Evolutionary conservation across 108 stramenopile species (phyloP).

Genomic region (Stephanodiscus minutulus): DNA sequence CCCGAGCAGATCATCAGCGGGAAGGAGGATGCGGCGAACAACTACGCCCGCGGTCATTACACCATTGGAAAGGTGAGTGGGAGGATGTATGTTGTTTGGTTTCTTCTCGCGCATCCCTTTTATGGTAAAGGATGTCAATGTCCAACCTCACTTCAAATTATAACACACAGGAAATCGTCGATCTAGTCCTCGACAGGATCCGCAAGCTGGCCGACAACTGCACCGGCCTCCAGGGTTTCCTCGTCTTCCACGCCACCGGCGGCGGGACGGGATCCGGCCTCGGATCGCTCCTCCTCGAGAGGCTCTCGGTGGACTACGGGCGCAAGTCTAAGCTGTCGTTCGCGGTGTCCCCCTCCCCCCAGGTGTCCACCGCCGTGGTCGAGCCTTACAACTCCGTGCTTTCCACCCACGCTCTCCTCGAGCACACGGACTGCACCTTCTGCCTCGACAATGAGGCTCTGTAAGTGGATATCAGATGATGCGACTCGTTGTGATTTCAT

Average conservation of each 20-base stretch:
- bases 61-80: slow-evolving; percentile 88
- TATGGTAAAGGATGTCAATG: too few species aligned
- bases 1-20: slow-evolving; percentile 99
- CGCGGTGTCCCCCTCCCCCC: slow-evolving; percentile 93
- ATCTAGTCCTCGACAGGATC: slow-evolving; percentile 97
- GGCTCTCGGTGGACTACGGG: slow-evolving; percentile 97
- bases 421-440: slow-evolving; percentile 96
- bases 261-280: slow-evolving; percentile 99
- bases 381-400: slow-evolving; percentile 98
- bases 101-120: too few species aligned
- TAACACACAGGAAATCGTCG: slow-evolving; percentile 86
- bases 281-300: slow-evolving; percentile 97
- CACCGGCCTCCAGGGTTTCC: slow-evolving; percentile 99
- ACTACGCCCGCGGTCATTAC: slow-evolving; percentile 99
- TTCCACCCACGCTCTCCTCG: slow-evolving; percentile 93
- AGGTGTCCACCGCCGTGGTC: slow-evolving; percentile 95
- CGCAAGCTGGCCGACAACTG: slow-evolving; percentile 99
- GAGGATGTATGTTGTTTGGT: too few species aligned
- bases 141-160: background rate
- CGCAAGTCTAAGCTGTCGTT: slow-evolving; percentile 99
- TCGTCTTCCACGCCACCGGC: slow-evolving; percentile 98
- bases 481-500: slow-evolving; percentile 81
- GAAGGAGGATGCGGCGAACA: slow-evolving; percentile 99
- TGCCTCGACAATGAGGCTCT: slow-evolving; percentile 95
- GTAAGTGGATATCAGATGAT: slow-evolving; percentile 13